phyloP scores from a whole-genome alignment of 345 rosid genomes.

The Kandelia obovata region DNA sequence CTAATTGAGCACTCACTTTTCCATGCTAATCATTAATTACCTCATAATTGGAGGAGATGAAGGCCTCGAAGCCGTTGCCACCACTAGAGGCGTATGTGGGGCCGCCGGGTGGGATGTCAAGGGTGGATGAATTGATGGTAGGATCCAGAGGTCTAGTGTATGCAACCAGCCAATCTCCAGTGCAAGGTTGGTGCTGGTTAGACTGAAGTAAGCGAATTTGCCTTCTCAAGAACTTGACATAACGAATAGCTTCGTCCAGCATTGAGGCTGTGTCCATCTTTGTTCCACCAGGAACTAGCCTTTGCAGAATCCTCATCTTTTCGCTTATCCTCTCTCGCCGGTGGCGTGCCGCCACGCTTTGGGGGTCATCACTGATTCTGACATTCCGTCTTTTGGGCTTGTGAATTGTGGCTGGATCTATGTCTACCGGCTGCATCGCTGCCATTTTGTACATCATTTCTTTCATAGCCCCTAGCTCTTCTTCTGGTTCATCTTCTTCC shows the following conservation, averaged over 20 bases:
- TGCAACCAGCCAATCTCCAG: constrained; percentile 22
- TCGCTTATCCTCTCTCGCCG: constrained; percentile 91
- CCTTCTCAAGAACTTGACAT: constrained; percentile 88
- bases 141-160: constrained; percentile 17
- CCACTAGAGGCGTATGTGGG: constrained; percentile 13
- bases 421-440: constrained; percentile 90
- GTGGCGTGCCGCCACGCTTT: constrained; percentile 93
- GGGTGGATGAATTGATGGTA: constrained; percentile 22
- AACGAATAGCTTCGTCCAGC: constrained; percentile 90
- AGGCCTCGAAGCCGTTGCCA: not conserved
- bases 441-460: constrained; percentile 98
- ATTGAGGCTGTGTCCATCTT: constrained; percentile 97
- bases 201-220: constrained; percentile 74
- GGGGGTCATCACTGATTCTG: constrained; percentile 90
- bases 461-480: constrained; percentile 84
- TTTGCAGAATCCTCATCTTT: constrained; percentile 78
- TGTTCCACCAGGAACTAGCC: constrained; percentile 93
- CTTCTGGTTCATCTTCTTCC: constrained; percentile 58
- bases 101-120: constrained; percentile 7
- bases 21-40: constrained; percentile 31
- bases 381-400: constrained; percentile 86
- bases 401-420: constrained; percentile 71
- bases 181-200: constrained; percentile 16
- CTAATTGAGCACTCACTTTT: not conserved
- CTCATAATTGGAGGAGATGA: constrained; percentile 34